Evolutionary conservation across 148 eudicot species (phyloP).

Genomic region (Fagopyrum homotropicum): DNA sequence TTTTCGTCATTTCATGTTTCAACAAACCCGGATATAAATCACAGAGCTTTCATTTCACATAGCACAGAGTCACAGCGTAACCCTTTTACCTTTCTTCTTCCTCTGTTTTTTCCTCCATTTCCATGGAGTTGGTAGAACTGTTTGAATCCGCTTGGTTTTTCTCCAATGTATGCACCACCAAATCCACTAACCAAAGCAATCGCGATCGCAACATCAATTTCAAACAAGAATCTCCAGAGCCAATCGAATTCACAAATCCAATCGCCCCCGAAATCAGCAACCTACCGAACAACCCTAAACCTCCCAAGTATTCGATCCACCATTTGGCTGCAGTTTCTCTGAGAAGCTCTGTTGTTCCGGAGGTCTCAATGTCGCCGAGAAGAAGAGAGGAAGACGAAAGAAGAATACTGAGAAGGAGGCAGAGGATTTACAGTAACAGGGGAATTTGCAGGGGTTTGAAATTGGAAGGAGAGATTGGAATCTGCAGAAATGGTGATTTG

Average conservation of each 20-base stretch:
- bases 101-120: not conserved
- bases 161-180: not conserved
- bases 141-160: constrained; percentile 3
- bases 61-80: not conserved
- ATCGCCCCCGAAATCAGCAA: not conserved
- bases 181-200: not conserved
- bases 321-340: not conserved
- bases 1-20: not conserved
- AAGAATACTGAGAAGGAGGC: not conserved
- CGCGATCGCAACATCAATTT: not conserved
- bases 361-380: constrained; percentile 3
- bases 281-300: not conserved
- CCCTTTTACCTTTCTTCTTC: not conserved
- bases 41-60: not conserved
- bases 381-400: constrained; percentile 9
- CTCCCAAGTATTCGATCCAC: not conserved
- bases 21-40: not conserved
- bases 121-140: not conserved
- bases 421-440: not conserved
- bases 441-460: constrained; percentile 3
- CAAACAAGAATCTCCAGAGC: not conserved
- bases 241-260: not conserved
- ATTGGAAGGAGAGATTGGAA: not conserved
- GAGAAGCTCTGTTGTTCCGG: not conserved
- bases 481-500: not conserved